Base-by-base conservation (phyloP, 2,329 filamentous ascomycete species). In the Hymenoscyphus albidus region DNA sequence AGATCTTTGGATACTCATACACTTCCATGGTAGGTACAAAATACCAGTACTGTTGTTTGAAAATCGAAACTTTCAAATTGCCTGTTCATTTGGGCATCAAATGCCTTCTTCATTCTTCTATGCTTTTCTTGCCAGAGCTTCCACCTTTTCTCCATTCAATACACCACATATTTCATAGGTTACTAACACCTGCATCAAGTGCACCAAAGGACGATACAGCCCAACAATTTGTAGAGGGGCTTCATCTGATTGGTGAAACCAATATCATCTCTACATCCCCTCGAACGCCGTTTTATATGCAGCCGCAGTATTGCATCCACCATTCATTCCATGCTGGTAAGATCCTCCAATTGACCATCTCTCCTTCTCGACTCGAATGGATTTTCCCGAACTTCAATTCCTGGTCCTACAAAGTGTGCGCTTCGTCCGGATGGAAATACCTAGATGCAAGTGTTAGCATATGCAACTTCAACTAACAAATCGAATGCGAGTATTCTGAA, bases 331-430 rank as follows among this genome's bases (percentile, higher is more conserved):
- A 71, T 58, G 55, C 79, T 78, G 91, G 79, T 94, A 90, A 77
- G 92, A 74, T 75, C 94, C 72, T 70, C 85, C 83, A 72, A 82
- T 79, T 48, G 83, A 79, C 68, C 82, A 79, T 75, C 82, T 82
- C 65, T 73, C 58, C 72, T 70, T 59, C 69, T 71, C 59, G 70
- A 60, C 58, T 75, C 73, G 16, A 84, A 79, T 55, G 86, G 84
- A 73, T 88, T 83, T 63, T 93, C 86, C 72, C 88, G 83, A 69
- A 93, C 83, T 77, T 96, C 93, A 68, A 97, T 87, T 13, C 93
- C 93, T 3, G 92, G 92, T 0, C 93, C 93, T 61, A 93, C 80
- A 73, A 82, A 82, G 74, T 91, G 83, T 74, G 64, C 57, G 58
- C 48, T 67, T 56, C 69, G 62, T 56, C 65, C 56, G 18, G 39